Conservation (phyloP, 805 yeast genomes). For the Saturnispora serradocipensis region DNA sequence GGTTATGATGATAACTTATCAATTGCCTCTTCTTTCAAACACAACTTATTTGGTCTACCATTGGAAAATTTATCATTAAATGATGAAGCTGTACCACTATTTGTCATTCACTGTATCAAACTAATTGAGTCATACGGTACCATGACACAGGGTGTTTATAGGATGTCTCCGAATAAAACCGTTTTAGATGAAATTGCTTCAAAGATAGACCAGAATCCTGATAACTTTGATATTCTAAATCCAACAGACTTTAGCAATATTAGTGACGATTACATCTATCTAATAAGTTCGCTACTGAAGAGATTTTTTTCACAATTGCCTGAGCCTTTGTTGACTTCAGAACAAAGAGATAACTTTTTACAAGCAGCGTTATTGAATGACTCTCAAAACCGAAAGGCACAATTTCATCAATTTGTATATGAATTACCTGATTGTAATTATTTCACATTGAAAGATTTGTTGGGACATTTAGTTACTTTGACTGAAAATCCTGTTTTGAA, state of each 20-base stretch:
- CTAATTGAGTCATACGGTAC: conserved; percentile 80
- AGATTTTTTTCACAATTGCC: conserved; percentile 78
- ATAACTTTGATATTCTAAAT: conserved; percentile 42
- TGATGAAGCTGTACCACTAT: conserved; percentile 84
- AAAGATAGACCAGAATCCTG: conserved; percentile 67
- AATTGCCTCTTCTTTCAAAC: conserved; percentile 1
- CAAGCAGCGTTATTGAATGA: conserved; percentile 64
- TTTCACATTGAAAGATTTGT: conserved; percentile 75
- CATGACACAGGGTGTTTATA: conserved; percentile 81
- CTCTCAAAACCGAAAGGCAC: conserved; percentile 47
- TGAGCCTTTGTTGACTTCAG: conserved; percentile 69
- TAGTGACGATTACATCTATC: conserved; percentile 72
- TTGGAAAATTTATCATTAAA: conserved; percentile 76
- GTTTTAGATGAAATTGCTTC: conserved; percentile 67
- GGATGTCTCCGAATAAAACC: conserved; percentile 71
- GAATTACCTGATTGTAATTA: conserved; percentile 91
- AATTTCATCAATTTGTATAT: conserved; percentile 81
- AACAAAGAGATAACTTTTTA: conserved; percentile 52
- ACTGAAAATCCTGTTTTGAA: conserved; percentile 48
- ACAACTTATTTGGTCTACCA: conserved; percentile 66
- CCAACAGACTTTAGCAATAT: conserved; percentile 47
- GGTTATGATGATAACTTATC: conserved; percentile 11
- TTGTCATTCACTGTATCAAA: conserved; percentile 81
- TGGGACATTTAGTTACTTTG: conserved; percentile 58
- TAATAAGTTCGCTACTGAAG: conserved; percentile 82